A percentile compares a stretch with the other conserved stretches of the same genome.
Evolutionary conservation across 495 filamentous ascomycete species (phyloP).

Genomic region (Barbatosphaeria neglecta): DNA sequence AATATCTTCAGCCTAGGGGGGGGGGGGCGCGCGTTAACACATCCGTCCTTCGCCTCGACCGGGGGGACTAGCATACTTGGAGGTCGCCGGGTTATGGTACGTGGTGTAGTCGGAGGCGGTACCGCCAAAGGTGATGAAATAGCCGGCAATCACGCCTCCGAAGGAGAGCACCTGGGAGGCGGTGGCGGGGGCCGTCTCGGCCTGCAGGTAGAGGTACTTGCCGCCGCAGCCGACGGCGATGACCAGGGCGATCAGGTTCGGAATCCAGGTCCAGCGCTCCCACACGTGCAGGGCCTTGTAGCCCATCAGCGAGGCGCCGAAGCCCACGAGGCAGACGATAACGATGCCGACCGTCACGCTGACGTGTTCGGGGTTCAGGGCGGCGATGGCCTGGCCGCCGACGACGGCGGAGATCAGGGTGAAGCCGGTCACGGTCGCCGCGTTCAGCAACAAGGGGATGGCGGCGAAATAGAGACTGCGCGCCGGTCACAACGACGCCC

Average conservation of each 20-base stretch:
- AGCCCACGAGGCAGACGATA: conserved; percentile 36
- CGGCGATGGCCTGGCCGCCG: conserved; percentile 31
- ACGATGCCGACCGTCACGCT: conserved; percentile 38
- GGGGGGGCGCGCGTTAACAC: background rate
- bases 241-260: conserved; percentile 36
- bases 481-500: too few species aligned
- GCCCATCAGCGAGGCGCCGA: conserved; percentile 37
- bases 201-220: conserved; percentile 26
- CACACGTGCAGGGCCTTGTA: conserved; percentile 41
- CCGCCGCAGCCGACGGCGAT: conserved; percentile 39
- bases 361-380: conserved; percentile 31
- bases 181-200: conserved; percentile 12
- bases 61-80: conserved; percentile 12
- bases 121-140: conserved; percentile 32
- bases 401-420: conserved; percentile 27
- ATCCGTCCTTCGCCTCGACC: background rate
- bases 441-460: conserved; percentile 27
- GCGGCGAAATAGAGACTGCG: conserved; percentile 22
- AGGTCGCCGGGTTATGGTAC: conserved; percentile 27
- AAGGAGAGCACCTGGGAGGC: conserved; percentile 16
- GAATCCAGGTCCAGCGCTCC: conserved; percentile 46
- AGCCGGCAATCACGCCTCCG: conserved; percentile 27
- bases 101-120: conserved; percentile 29
- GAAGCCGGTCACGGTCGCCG: conserved; percentile 32
- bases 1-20: conserved; percentile 19